Base-by-base conservation (phyloP, 805 yeast genomes). In the Novakomyces olei region DNA sequence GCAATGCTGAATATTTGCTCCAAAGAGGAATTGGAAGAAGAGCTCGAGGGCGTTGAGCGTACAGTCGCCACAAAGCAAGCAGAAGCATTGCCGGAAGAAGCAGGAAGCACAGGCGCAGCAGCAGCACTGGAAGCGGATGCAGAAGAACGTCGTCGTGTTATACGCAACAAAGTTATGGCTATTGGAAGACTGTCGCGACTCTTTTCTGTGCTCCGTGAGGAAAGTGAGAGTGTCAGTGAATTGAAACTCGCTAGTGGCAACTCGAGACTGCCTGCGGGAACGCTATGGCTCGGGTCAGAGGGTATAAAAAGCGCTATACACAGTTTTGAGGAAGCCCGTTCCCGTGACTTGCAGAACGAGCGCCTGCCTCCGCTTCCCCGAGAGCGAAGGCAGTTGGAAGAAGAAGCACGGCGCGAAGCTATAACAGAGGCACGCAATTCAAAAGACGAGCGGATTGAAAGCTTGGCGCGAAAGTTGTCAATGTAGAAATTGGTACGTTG, bases 161-260 rank as follows among this genome's bases (percentile, higher is more conserved):
- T 81, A 37, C 66, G 85, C 40, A 81, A 78, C 53, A 85, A 85
- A 60, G 77, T 88, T 33, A 55, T 85, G 44, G 96, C 96, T 9
- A 88, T 85, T 53, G 96, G 96, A n/a, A 68, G 92, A 42, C 79
- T 85, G 42, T 74, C 93, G 16, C 66, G 94, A 36, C 79, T 85
- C 92, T 83, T 76, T 54, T 74, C 72, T 39, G 74, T 83, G 5
- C 60, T 85, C 44, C 65, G 95, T 41, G 81, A 79, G 48, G 93
- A 85, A 46, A 65, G 83, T 30, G 95, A 79, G 50, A 70, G 69
- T 41, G 88, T 85, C 32, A 72, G 73, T 32, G 79, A 74, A 46
- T 61, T 85, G 45, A 79, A 80, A 54, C 61, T 63, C 12, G 38
- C 25, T 7, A 60, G 69, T 40, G 63, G 74, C 39, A 72, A 80